These are phyloP conservation scores for Lagerstroemia fauriei DNA, from an alignment of 441 rosid species.

Conservation along the genomic window DNA sequence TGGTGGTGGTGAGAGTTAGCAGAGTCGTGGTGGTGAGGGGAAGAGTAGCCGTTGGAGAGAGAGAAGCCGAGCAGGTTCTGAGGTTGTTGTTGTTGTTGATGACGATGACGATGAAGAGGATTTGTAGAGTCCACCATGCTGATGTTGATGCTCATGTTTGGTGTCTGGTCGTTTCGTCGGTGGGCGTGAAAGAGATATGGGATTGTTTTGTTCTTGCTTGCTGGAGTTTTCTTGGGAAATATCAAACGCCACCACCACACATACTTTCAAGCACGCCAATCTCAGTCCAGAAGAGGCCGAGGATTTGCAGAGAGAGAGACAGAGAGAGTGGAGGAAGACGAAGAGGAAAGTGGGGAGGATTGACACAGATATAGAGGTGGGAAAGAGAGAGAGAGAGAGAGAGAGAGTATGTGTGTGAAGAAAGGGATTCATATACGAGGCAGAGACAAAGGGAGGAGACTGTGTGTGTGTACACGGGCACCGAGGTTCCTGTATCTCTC, in stretches of 20 bases:
- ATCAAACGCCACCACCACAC: slow-evolving; percentile 28
- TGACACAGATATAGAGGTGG: slow-evolving; percentile 71
- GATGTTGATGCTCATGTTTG: slow-evolving; percentile 14
- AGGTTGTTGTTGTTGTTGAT: slow-evolving; percentile 18
- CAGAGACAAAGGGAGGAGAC: neutral
- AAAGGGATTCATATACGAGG: neutral
- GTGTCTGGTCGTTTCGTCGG: neutral
- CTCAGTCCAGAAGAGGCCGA: slow-evolving; percentile 1
- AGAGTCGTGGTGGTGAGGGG: slow-evolving; percentile 39
- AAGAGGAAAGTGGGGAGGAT: slow-evolving; percentile 23
- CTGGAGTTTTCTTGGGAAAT: slow-evolving; percentile 45
- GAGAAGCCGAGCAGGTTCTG: slow-evolving; percentile 69
- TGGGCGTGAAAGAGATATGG: slow-evolving; percentile 14
- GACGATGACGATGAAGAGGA: neutral
- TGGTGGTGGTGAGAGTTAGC: slow-evolving; percentile 38
- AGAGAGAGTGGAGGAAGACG: slow-evolving; percentile 15
- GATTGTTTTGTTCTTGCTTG: neutral
- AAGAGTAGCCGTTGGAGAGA: slow-evolving; percentile 49
- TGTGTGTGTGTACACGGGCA: neutral
- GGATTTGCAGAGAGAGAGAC: slow-evolving; percentile 20
- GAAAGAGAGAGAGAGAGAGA: slow-evolving; percentile 29
- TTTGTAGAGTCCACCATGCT: slow-evolving; percentile 37
- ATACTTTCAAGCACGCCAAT: slow-evolving; percentile 4
- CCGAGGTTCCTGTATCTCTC: slow-evolving; percentile 23
- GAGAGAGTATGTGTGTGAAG: neutral